Evolutionary conservation across 2,329 filamentous ascomycete species (phyloP), one percentile per base, ranked within the genome.

Genomic region (Nigrograna mackinnonii): DNA sequence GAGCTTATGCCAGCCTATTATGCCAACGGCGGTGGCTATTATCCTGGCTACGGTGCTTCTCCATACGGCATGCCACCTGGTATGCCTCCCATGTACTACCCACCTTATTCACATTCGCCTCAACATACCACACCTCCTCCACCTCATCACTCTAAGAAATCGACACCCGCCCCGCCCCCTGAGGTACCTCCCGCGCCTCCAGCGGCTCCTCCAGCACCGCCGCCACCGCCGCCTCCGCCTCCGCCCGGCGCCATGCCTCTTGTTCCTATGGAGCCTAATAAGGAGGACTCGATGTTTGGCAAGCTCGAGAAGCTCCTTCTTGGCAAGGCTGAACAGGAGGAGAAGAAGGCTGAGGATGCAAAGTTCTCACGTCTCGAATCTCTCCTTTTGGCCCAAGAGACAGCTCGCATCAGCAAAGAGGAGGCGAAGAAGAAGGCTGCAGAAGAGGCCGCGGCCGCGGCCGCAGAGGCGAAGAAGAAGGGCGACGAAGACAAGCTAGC

Each of bases 331-430:
- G 49, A 51, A 32, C 55, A 57, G 30, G 58, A 61, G 16, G 57
- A 54, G 24, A 67, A 66, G 45, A 61, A 61, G 31, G 57, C 58
- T 3, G 64, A 68, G 40, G 47, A 60, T 19, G 60, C 59, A 21
- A 67, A 67, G 22, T 66, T 71, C 36, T 58, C 59, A 34, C 62
- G 65, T 18, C 56, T 71, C 2, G 64, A 70, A 44, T 51, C 52
- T 14, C 49, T 70, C 19, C 60, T 71, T 22, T 56, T 68, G 24
- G 50, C 50, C 5, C 63, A 70, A 37, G 60, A 66, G 38, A 57
- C 66, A 35, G 66, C 65, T n/a, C 59, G 56, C 17, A 57, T 66
- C 9, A 53, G 60, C 17, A 69, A 67, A 44, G 62, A 67, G n/a
- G 61, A 56, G 22, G 60, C 58, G 4, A 67, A 67, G 48, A 57